Base-by-base conservation (phyloP, 176 grass and related monocot species). In the Melocanna baccifera region DNA sequence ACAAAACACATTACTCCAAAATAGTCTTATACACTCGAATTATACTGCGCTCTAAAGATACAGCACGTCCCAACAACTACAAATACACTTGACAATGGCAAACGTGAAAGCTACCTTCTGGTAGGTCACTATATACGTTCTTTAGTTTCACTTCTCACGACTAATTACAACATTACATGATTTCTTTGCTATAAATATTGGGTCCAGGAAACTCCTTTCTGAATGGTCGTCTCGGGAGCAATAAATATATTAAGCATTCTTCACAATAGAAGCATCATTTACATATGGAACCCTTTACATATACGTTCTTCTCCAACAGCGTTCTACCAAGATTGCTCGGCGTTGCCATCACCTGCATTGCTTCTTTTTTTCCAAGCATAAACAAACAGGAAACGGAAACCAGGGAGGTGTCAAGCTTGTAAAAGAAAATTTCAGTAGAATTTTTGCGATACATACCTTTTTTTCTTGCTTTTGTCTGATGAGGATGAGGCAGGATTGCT, bases 391-490 rank as follows among this genome's bases (percentile, higher is more conserved):
- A 71, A 73, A 70, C 22, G 23, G 28, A 69, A 57, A 78, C 6
- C 29, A 81, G 22, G 57, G 66, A 26, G 19, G 15, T 55, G 10
- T 67, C 13, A 43, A 62, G 22, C 23, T 51, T 51, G 9, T 62
- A 71, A 26, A 40, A 39, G 65, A 52, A 16, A 14, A 2, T 50
- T 25, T n/a, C 25, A n/a, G 43, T 41, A 6, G 6, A 43, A 32
- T 43, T 59, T 12, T 55, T 7, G 4, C 53, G 19, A 46, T 14
- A 42, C 1, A 1, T 89, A 98, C 96, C 96, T 98, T 88, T 95
- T 98, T 56, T 89, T 88, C 86, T 98, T 98, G 88, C 83, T 98
- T 85, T 98, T 98, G 42, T 92, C 86, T 2, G 96, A 71, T 5
- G 88, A 86, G 15, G 91, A 93, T 37, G 96, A 88, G 9, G 90